Conservation (phyloP, 106 monocot genomes). For the Platanthera guangdongensis region DNA sequence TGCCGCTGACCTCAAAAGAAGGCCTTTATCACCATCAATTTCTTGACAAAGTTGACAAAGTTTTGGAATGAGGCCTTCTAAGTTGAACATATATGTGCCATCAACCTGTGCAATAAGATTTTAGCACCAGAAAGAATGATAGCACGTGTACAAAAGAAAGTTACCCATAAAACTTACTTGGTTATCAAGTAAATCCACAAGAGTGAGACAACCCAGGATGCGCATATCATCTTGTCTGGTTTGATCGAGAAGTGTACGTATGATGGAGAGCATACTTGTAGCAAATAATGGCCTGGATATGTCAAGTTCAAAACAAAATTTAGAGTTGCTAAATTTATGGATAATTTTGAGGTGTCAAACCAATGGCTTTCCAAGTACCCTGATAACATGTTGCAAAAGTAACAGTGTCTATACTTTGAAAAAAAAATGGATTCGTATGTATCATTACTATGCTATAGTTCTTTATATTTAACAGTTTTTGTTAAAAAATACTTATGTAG, state of each 20-base stretch:
- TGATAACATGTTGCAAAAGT: no score
- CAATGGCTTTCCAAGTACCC: no score
- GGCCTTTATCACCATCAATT: conserved; percentile 43
- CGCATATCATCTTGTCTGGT: conserved; percentile 60
- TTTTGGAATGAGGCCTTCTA: conserved; percentile 86
- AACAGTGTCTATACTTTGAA: no score
- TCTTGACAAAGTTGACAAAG: conserved; percentile 80
- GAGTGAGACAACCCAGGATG: conserved; percentile 70
- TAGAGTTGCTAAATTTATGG: no score
- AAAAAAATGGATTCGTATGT: no score
- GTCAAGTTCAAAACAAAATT: conserved; percentile 2
- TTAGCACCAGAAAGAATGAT: background rate
- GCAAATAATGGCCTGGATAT: conserved; percentile 73
- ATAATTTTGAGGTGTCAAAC: no score
- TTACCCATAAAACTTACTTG: conserved; percentile 44
- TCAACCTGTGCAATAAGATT: conserved; percentile 49
- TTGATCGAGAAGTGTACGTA: conserved; percentile 76
- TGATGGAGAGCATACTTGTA: conserved; percentile 51
- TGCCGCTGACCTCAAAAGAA: conserved; percentile 56
- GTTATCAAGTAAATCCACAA: conserved; percentile 78
- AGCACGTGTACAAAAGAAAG: conserved; percentile 4
- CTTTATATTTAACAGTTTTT: no score
- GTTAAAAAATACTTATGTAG: no score
- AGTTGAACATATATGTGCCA: conserved; percentile 84
- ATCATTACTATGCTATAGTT: no score